Percentiles rank a stretch among this genome's conserved stretches.
These are phyloP conservation scores for Metarhizium humberi DNA, from an alignment of 2,329 filamentous ascomycete genomes.

Conservation along the genomic window DNA sequence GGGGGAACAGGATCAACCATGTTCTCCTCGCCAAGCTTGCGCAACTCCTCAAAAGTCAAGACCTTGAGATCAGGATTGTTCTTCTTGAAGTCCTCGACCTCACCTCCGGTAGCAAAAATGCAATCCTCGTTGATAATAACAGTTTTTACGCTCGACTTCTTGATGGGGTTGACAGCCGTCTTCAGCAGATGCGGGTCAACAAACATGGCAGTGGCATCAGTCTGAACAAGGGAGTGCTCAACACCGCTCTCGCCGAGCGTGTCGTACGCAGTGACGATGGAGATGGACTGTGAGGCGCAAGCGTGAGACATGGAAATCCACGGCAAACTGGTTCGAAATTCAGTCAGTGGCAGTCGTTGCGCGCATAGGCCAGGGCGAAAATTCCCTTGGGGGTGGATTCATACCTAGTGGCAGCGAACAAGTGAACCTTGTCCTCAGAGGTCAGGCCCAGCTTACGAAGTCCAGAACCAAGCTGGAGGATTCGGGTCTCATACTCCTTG, in stretches of 20 bases:
- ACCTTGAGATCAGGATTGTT: constrained; percentile 45
- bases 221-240: constrained; percentile 77
- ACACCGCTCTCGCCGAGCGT: constrained; percentile 79
- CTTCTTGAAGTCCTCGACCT: constrained; percentile 47
- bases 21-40: constrained; percentile 54
- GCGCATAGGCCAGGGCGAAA: neutral
- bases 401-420: constrained; percentile 77
- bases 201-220: constrained; percentile 73
- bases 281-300: constrained; percentile 74
- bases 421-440: constrained; percentile 60
- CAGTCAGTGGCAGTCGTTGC: neutral
- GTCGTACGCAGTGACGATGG: constrained; percentile 92
- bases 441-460: constrained; percentile 65
- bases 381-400: constrained; percentile 11
- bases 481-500: constrained; percentile 64
- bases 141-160: constrained; percentile 45
- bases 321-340: constrained; percentile 45
- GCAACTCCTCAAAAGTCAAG: constrained; percentile 45
- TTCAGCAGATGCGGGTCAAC: constrained; percentile 71
- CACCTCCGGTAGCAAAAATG: constrained; percentile 38
- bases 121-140: constrained; percentile 55
- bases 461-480: constrained; percentile 61
- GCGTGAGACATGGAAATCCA: constrained; percentile 79
- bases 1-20: constrained; percentile 64
- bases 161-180: constrained; percentile 46